Conservation (phyloP, 495 filamentous ascomycete genomes). For the Xylaria venustula region DNA sequence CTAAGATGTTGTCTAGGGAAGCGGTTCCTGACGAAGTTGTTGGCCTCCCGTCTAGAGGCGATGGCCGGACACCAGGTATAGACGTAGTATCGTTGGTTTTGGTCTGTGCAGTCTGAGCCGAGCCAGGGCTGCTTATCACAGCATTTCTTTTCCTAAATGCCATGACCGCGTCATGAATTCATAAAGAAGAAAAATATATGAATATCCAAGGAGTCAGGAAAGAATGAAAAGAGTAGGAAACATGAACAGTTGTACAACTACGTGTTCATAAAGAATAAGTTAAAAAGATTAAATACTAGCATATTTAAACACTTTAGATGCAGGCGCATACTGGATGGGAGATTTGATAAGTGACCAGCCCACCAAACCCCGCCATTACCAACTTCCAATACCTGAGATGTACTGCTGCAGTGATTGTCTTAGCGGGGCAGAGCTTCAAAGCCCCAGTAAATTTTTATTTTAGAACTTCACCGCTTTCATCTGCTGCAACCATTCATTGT, state of each 20-base stretch:
- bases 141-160: conserved; percentile 89
- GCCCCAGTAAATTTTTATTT: conserved; percentile 13
- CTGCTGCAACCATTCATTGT: neutral
- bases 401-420: neutral
- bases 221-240: neutral
- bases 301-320: too few relatives aligned
- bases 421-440: conserved; percentile 22
- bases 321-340: too few relatives aligned
- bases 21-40: conserved; percentile 89
- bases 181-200: neutral
- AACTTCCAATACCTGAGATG: too few relatives aligned
- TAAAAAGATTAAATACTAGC: too few relatives aligned
- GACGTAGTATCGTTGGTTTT: conserved; percentile 37
- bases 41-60: conserved; percentile 80
- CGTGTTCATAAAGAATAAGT: neutral
- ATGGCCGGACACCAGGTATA: conserved; percentile 74
- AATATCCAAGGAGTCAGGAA: neutral
- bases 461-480: conserved; percentile 27
- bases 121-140: conserved; percentile 47
- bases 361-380: conserved; percentile 10
- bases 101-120: conserved; percentile 28
- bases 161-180: conserved; percentile 60
- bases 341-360: too few relatives aligned
- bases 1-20: conserved; percentile 80
- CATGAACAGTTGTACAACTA: neutral